Conservation (phyloP, 2,329 filamentous ascomycete species). For the Aspergillus brasiliensis region DNA sequence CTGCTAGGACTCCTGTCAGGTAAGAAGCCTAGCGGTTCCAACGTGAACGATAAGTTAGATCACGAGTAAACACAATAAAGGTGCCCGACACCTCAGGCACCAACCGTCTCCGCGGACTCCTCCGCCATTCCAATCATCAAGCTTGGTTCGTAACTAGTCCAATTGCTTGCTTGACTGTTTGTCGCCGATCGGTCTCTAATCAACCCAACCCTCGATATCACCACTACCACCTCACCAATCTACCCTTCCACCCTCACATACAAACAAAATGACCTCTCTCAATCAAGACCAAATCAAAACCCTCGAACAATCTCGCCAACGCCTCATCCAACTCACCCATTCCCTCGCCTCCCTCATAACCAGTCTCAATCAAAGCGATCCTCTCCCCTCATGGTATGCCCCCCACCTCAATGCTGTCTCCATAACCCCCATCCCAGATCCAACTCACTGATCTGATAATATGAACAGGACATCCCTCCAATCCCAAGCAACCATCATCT, state of each 20-base stretch:
- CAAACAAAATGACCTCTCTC: conserved; percentile 38
- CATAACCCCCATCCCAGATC: not conserved
- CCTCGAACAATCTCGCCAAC: conserved; percentile 70
- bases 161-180: not conserved
- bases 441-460: not conserved
- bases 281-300: conserved; percentile 56
- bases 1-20: no score
- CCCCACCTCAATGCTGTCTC: not conserved
- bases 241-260: not conserved
- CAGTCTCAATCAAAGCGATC: conserved; percentile 63
- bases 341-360: conserved; percentile 66
- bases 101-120: not conserved
- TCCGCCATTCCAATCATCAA: not conserved
- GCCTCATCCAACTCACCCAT: conserved; percentile 68
- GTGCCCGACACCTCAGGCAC: not conserved
- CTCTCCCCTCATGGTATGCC: conserved; percentile 68
- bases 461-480: conserved; percentile 66
- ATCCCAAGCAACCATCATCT: conserved; percentile 70
- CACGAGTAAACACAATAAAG: not conserved
- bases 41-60: no score
- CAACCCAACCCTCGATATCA: not conserved
- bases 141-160: no score
- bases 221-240: not conserved
- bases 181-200: not conserved
- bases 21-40: not conserved